A percentile compares a stretch with the other conserved stretches of the same genome.
These are phyloP conservation scores for Tricharina praecox DNA, from an alignment of 495 filamentous ascomycete species.

Conservation along the genomic window DNA sequence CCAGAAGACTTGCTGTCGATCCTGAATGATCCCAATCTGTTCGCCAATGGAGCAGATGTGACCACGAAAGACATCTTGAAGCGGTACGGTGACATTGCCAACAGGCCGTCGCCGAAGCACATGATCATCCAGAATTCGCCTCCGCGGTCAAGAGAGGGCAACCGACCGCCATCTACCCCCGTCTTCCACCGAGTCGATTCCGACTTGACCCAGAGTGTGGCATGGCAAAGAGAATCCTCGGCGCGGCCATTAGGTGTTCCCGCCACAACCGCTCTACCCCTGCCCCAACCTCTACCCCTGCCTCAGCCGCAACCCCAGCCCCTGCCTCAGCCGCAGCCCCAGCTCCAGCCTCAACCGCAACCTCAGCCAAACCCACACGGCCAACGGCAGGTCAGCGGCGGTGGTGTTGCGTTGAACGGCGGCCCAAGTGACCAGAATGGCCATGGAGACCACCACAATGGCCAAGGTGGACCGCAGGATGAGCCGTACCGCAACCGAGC, in stretches of 20 bases:
- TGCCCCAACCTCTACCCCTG: neutral
- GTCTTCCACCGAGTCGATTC: slow-evolving; percentile 54
- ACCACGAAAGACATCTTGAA: slow-evolving; percentile 95
- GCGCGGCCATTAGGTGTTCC: slow-evolving; percentile 50
- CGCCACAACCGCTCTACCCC: neutral
- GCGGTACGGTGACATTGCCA: slow-evolving; percentile 61
- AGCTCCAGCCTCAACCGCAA: neutral
- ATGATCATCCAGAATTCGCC: slow-evolving; percentile 33
- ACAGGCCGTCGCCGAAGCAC: slow-evolving; percentile 39
- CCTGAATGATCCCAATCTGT: slow-evolving; percentile 63
- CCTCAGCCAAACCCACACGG: no score
- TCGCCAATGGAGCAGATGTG: slow-evolving; percentile 67
- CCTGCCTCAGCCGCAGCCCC: neutral
- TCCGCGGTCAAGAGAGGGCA: slow-evolving; percentile 35
- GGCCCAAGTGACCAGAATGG: neutral
- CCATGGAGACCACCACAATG: no score
- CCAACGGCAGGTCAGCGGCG: no score
- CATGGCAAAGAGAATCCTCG: slow-evolving; percentile 66
- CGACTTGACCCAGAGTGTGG: slow-evolving; percentile 50
- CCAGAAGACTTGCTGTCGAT: slow-evolving; percentile 79
- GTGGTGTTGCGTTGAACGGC: no score
- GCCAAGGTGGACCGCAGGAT: no score
- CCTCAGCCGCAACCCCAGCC: neutral
- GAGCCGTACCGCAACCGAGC: neutral
- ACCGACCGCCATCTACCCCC: slow-evolving; percentile 27